Base-by-base conservation (phyloP, 2,329 filamentous ascomycete genomes). In the Aureobasidium pullulans region DNA sequence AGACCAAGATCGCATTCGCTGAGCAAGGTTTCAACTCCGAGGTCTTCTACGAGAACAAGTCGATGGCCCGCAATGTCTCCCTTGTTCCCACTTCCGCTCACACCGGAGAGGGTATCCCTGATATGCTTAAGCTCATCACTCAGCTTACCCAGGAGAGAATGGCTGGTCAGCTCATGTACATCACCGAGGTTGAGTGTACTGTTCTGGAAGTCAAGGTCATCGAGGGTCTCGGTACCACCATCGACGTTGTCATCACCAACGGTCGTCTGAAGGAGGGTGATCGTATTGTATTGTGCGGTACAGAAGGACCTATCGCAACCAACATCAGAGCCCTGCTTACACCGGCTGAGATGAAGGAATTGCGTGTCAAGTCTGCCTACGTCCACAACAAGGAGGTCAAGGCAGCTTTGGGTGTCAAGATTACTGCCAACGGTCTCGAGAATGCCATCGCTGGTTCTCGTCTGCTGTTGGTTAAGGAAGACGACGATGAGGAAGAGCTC, bases 331-430 rank as follows among this genome's bases (percentile, higher is more conserved):
- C 94, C 13, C 82, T 99, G 29, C 81, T 99, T 56, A 99, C 94
- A 3, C 94, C 94, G 1, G 92, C 91, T 10, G 89, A 91, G 62
- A 85, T 99, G 72, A 94, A 90, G 71, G 94, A 99, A 73, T 76
- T 99, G 64, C 91, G 95, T 73, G 84, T 99, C 68, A 97, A 97
- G 77, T 96, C 92, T 3, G 83, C 87, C 63, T 99, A 99, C 69
- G 93, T 99, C 32, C 95, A 99, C 80, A 96, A 99, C 80, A 97
- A 99, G 79, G 91, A 96, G 74, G 92, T 96, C 77, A 99, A 96
- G 81, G 94, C 95, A 19, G 91, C 94, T 8, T 84, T 99, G 70
- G 94, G 94, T 88, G 90, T 99, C 74, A 99, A 99, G 84, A 97
- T 99, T 71, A 91, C 91, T 64, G 94, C 93, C 46, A 95, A 96